Conservation (phyloP, 1,139 yeast genomes). For the Zygoascus meyerae region DNA sequence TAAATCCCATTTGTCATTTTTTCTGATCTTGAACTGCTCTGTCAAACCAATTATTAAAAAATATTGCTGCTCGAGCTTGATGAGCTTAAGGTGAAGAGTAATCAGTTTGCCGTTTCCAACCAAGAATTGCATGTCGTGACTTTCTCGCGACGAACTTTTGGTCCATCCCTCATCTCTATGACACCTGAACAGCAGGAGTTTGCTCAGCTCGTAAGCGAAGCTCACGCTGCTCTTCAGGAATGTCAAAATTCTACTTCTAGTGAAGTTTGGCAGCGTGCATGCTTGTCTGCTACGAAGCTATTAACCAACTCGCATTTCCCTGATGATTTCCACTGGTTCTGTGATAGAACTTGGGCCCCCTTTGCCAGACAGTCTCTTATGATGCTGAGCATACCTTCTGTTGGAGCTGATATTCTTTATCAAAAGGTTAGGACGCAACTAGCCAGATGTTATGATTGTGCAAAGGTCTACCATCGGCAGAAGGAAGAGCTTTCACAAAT, state of each 20-base stretch:
- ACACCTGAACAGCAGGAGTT: constrained; percentile 7
- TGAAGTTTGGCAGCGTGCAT: constrained; percentile 9
- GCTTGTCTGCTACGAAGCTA: constrained; percentile 6
- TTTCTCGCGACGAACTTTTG: too few relatives aligned
- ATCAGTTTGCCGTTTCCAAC: too few relatives aligned
- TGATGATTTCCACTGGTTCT: constrained; percentile 18
- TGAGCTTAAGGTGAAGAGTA: too few relatives aligned
- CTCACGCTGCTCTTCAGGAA: constrained; percentile 6
- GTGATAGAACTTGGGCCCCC: constrained; percentile 18
- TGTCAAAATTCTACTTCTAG: background rate
- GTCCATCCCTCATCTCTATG: background rate
- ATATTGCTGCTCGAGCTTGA: too few relatives aligned
- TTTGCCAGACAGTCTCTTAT: constrained; percentile 16
- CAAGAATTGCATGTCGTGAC: too few relatives aligned
- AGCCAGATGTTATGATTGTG: constrained; percentile 17
- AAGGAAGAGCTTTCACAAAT: constrained; percentile 10
- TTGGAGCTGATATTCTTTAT: constrained; percentile 8
- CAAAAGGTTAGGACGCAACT: constrained; percentile 9
- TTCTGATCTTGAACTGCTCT: too few relatives aligned
- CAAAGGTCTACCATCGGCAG: constrained; percentile 15
- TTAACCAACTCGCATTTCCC: constrained; percentile 10
- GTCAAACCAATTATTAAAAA: too few relatives aligned
- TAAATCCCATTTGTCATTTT: too few relatives aligned
- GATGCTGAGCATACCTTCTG: constrained; percentile 11
- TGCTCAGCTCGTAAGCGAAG: constrained; percentile 7